Evolutionary conservation across 2,329 filamentous ascomycete genomes (phyloP), one percentile per base, ranked within the genome.

Genomic region (Xylaria sp.): DNA sequence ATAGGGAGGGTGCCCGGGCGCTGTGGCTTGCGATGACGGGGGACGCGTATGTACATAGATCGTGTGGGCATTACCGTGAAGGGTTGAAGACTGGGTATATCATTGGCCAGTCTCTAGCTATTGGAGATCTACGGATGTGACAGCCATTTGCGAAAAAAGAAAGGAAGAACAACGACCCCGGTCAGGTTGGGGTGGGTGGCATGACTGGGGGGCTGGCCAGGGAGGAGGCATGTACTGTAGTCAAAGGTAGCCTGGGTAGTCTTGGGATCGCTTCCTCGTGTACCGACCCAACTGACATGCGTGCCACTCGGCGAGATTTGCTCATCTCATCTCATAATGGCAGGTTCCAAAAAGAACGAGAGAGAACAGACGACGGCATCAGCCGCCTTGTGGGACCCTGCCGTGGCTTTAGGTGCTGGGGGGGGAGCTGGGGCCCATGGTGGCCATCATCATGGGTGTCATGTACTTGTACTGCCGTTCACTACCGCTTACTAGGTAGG

Each of bases 221-320:
- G 45, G 52, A 56, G 41, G 48, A 44, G 39, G 50, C 52, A 41
- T 48, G 37, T 46, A 41, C 46, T 54, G 44, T 57, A 52, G n/a
- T n/a, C n/a, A n/a, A n/a, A n/a, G n/a, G n/a, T 13, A 6, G 9
- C 24, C 24, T 13, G 16, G 29, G 9, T 34, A 34, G 29, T 34
- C 29, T 34, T 34, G 29, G 29, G 29, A 34, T 34, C 29, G 29
- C 16, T 34, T 41, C 58, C 58, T 60, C 52, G 54, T 60, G 54
- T 48, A 54, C 55, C 51, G 49, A 48, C 63, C 50, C 55, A 54
- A 65, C 59, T 53, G 48, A 59, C 52, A 57, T 60, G 44, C 60
- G 64, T 67, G 54, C 57, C 45, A 64, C 64, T 61, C 58, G 52
- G 57, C 62, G 54, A 66, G 62, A 64, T 66, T 63, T 60, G 59